Conservation (phyloP, 106 monocot genomes). For the Allium fistulosum region DNA sequence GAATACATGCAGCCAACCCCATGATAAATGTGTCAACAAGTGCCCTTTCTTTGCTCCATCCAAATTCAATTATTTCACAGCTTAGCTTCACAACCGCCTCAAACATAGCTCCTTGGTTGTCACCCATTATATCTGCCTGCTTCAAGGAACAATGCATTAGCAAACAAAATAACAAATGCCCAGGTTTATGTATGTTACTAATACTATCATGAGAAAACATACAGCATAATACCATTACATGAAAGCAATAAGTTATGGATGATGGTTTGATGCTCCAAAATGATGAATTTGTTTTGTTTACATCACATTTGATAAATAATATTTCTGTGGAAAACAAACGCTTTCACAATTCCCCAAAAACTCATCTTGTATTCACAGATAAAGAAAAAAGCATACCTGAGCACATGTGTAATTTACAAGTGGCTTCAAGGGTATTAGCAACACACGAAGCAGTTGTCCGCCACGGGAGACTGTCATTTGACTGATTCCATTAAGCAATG, state of each 20-base stretch:
- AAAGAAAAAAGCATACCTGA: slow-evolving; percentile 33
- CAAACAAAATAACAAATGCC: not conserved
- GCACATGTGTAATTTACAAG: slow-evolving; percentile 86
- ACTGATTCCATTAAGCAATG: slow-evolving; percentile 70
- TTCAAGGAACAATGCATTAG: slow-evolving; percentile 8
- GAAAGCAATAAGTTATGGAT: too few relatives aligned
- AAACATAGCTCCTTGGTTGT: slow-evolving; percentile 77
- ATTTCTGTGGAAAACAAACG: too few relatives aligned
- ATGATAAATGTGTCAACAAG: slow-evolving; percentile 98
- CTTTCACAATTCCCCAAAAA: too few relatives aligned
- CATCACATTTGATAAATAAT: too few relatives aligned
- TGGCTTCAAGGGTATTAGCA: slow-evolving; percentile 90
- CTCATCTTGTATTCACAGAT: too few relatives aligned
- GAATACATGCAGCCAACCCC: slow-evolving; percentile 88
- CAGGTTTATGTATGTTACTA: too few relatives aligned
- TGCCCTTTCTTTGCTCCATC: slow-evolving; percentile 90
- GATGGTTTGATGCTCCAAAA: too few relatives aligned
- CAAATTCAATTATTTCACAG: slow-evolving; percentile 98
- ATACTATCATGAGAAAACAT: too few relatives aligned
- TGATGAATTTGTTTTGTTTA: too few relatives aligned
- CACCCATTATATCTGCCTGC: slow-evolving; percentile 79
- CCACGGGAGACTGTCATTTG: slow-evolving; percentile 85
- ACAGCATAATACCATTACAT: too few relatives aligned
- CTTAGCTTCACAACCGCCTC: slow-evolving; percentile 70
- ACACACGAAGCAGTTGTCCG: slow-evolving; percentile 74